phyloP scores from a whole-genome alignment of 2,329 filamentous ascomycete genomes.

The Paraphaeosphaeria minitans region DNA sequence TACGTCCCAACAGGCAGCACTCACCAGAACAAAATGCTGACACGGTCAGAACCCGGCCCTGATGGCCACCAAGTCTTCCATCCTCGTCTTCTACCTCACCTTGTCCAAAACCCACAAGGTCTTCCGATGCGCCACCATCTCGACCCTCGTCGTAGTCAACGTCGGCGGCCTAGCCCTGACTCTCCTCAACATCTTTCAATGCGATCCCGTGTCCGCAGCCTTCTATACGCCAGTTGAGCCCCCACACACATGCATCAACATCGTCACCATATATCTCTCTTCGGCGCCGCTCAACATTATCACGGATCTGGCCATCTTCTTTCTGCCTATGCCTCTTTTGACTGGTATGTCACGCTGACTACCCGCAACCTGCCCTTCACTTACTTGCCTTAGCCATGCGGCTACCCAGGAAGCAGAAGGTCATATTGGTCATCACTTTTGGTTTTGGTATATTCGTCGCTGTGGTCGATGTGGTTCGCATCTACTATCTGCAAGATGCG shows the following conservation, averaged over 20 bases:
- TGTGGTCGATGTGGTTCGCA: constrained; percentile 84
- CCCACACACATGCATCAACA: constrained; percentile 62
- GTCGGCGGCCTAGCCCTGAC: constrained; percentile 78
- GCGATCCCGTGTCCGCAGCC: constrained; percentile 72
- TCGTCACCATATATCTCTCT: constrained; percentile 68
- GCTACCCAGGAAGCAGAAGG: constrained; percentile 82
- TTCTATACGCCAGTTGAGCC: constrained; percentile 60
- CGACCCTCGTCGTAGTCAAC: constrained; percentile 78
- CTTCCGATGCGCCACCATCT: constrained; percentile 81
- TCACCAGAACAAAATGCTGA: constrained; percentile 20
- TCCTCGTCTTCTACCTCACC: constrained; percentile 86
- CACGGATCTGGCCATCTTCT: constrained; percentile 85
- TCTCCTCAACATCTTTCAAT: constrained; percentile 87
- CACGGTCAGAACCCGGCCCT: constrained; percentile 76
- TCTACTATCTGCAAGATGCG: constrained; percentile 86
- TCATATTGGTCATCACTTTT: constrained; percentile 85
- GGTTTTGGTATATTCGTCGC: constrained; percentile 85
- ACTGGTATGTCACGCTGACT: constrained; percentile 15
- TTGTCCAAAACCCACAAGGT: constrained; percentile 79
- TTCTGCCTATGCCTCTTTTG: constrained; percentile 85
- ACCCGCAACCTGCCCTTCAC: neutral
- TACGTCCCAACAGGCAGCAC: constrained; percentile 41
- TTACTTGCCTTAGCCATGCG: constrained; percentile 64
- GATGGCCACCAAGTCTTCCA: constrained; percentile 92
- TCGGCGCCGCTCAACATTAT: constrained; percentile 91